phyloP scores from a whole-genome alignment of 1,284 basidiomycete species.

The Ustilago hordei region DNA sequence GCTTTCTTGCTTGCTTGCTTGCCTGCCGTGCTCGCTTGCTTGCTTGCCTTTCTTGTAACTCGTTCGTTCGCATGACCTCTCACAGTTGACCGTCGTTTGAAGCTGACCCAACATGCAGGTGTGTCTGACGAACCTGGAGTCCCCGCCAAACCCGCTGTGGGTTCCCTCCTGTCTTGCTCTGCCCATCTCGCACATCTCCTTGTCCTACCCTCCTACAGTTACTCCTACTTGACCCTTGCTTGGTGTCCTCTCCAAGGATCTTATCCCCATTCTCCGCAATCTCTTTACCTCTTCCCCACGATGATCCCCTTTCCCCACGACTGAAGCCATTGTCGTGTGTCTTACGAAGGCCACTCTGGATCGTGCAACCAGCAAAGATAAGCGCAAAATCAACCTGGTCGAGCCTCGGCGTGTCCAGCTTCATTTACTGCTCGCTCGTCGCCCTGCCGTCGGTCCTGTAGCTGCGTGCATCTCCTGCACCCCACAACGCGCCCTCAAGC shows the following conservation, averaged over 20 bases:
- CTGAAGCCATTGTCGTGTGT: background rate
- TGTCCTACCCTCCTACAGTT: background rate
- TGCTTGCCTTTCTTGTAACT: background rate
- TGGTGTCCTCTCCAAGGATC: background rate
- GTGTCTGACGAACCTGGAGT: constrained; percentile 10
- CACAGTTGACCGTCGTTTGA: background rate
- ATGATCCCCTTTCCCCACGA: background rate
- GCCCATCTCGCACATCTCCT: background rate
- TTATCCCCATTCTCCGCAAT: background rate
- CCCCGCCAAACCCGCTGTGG: constrained; percentile 17
- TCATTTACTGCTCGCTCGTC: background rate
- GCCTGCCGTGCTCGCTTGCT: too few species aligned
- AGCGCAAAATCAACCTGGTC: background rate
- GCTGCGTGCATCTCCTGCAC: background rate
- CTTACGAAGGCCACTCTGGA: background rate
- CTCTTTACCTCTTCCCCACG: constrained; percentile 5
- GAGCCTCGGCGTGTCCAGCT: background rate
- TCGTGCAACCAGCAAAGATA: background rate
- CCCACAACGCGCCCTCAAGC: background rate
- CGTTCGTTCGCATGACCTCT: background rate
- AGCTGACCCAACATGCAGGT: background rate
- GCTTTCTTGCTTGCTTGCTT: too few species aligned
- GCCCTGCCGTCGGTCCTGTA: background rate
- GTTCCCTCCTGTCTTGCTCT: background rate
- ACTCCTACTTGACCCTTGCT: background rate